phyloP scores from a whole-genome alignment of 108 stramenopile genomes.

The Cyclotella kingstonii region DNA sequence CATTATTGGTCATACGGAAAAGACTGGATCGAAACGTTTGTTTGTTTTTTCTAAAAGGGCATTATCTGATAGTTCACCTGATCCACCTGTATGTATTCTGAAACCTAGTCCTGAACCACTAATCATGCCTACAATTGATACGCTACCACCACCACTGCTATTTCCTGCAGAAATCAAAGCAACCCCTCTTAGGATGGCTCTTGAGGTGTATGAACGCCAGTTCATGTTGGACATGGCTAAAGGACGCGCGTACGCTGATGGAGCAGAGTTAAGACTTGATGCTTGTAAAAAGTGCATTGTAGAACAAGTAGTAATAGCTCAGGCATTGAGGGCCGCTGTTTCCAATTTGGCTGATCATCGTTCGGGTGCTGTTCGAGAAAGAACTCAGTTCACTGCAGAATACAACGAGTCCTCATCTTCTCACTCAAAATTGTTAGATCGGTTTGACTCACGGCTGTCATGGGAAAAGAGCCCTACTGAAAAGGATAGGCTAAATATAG shows the following conservation, averaged over 20 bases:
- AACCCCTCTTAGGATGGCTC: conserved; percentile 70
- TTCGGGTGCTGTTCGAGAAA: conserved; percentile 61
- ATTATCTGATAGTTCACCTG: conserved; percentile 70
- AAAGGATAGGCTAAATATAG: not conserved
- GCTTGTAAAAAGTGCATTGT: conserved; percentile 71
- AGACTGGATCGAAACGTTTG: conserved; percentile 69
- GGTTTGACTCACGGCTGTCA: conserved; percentile 49
- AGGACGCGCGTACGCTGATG: conserved; percentile 73
- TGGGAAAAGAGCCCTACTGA: conserved; percentile 4
- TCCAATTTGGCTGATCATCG: conserved; percentile 85
- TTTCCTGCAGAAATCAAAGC: conserved; percentile 19
- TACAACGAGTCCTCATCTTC: conserved; percentile 53
- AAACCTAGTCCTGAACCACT: conserved; percentile 60
- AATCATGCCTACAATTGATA: conserved; percentile 22
- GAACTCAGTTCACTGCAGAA: conserved; percentile 59
- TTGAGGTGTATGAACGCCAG: conserved; percentile 75
- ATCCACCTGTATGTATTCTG: conserved; percentile 63
- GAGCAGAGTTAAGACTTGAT: conserved; percentile 66
- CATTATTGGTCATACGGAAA: conserved; percentile 68
- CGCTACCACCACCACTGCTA: conserved; percentile 47
- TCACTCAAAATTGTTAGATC: conserved; percentile 52
- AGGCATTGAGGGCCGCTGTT: conserved; percentile 78
- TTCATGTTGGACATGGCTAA: conserved; percentile 73
- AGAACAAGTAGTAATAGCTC: conserved; percentile 79
- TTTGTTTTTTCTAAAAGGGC: conserved; percentile 82